phyloP scores from a whole-genome alignment of 306 rosid species.

The Rubus idaeus region DNA sequence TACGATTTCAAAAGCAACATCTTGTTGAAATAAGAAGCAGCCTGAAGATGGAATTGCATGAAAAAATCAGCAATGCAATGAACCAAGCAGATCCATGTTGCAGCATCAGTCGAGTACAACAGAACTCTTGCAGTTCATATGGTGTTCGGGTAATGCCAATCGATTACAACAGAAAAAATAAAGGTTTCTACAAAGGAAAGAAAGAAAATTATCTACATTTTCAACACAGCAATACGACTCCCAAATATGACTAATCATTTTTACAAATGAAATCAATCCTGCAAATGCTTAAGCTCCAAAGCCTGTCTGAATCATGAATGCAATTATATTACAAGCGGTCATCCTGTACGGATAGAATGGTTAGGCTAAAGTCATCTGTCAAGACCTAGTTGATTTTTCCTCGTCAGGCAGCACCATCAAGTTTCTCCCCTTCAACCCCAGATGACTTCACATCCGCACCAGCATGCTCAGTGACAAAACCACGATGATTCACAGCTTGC shows the following conservation, averaged over 20 bases:
- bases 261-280: neutral
- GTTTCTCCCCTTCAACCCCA: conserved; percentile 32
- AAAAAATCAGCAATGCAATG: no score
- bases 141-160: neutral
- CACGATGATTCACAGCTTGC: conserved; percentile 27
- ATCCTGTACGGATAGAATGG: conserved; percentile 11
- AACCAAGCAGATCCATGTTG: neutral
- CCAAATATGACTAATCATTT: neutral
- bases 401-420: conserved; percentile 32
- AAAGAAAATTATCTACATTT: neutral
- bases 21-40: no score
- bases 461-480: conserved; percentile 31
- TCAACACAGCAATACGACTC: neutral
- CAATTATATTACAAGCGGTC: conserved; percentile 47
- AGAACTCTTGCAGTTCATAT: neutral
- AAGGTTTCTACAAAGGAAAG: neutral
- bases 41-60: no score
- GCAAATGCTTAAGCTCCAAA: conserved; percentile 11
- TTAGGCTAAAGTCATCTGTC: conserved; percentile 22
- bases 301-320: neutral
- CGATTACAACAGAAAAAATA: neutral
- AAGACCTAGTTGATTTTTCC: conserved; percentile 20
- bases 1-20: no score
- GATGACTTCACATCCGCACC: conserved; percentile 30
- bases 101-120: neutral